A percentile compares a stretch with the other conserved stretches of the same genome.
phyloP scores from a whole-genome alignment of 768 basidiomycete species.

The Lactarius akahatsu region DNA sequence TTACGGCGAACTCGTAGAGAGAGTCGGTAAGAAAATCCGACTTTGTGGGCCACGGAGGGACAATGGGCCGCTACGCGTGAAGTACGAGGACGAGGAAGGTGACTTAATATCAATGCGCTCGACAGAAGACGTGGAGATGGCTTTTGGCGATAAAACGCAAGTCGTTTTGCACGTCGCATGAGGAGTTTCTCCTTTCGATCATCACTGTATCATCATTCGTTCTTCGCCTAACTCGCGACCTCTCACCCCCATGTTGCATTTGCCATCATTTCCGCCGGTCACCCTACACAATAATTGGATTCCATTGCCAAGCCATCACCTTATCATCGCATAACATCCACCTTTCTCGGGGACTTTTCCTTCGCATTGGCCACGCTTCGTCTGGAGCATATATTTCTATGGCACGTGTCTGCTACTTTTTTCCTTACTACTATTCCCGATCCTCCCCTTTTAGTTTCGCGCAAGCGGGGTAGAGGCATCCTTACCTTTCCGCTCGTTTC shows the following conservation, averaged over 20 bases:
- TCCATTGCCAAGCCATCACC: constrained; percentile 23
- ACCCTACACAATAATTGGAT: constrained; percentile 12
- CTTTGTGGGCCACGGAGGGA: constrained; percentile 82
- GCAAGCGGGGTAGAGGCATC: constrained; percentile 8
- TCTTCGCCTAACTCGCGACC: constrained; percentile 6
- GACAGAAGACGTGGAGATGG: constrained; percentile 93
- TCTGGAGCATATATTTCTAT: constrained; percentile 23
- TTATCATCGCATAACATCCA: constrained; percentile 19
- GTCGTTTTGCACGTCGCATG: constrained; percentile 79
- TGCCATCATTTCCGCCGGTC: constrained; percentile 21
- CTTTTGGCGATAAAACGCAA: constrained; percentile 85
- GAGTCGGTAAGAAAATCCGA: constrained; percentile 90
- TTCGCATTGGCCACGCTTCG: constrained; percentile 18
- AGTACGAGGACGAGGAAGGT: constrained; percentile 90
- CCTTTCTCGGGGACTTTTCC: constrained; percentile 14
- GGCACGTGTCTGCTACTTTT: constrained; percentile 10
- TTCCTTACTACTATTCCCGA: constrained; percentile 4
- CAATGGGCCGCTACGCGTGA: constrained; percentile 79
- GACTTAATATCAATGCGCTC: constrained; percentile 86
- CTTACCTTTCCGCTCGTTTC: constrained; percentile 23
- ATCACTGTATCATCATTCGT: constrained; percentile 12
- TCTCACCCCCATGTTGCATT: constrained; percentile 23
- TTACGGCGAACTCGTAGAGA: constrained; percentile 82
- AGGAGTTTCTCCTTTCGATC: constrained; percentile 30
- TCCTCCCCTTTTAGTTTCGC: constrained; percentile 3